phyloP scores from a whole-genome alignment of 495 filamentous ascomycete species.

The Coniosporium apollinis region DNA sequence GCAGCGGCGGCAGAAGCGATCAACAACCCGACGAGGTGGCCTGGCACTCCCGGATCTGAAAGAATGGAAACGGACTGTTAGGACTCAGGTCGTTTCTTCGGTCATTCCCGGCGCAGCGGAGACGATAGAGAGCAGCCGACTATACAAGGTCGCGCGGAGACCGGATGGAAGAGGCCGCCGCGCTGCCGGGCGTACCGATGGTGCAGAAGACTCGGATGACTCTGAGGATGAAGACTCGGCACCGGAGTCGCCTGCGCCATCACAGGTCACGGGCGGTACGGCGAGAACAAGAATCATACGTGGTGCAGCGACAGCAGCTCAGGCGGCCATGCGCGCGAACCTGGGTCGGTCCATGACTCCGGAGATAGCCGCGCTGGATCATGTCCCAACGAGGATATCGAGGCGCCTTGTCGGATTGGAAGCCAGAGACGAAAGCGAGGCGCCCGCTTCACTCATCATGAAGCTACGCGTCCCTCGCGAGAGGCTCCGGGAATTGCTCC shows the following conservation, averaged over 20 bases:
- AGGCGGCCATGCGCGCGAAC: constrained; percentile 53
- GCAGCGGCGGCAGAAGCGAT: constrained; percentile 84
- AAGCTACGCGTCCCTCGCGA: constrained; percentile 54
- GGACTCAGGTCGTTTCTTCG: constrained; percentile 77
- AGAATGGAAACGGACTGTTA: constrained; percentile 79
- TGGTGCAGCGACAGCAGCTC: constrained; percentile 67
- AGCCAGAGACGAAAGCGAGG: constrained; percentile 54
- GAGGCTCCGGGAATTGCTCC: constrained; percentile 40
- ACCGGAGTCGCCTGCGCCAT: constrained; percentile 62
- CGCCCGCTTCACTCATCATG: constrained; percentile 44
- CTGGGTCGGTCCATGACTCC: constrained; percentile 80
- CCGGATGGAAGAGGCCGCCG: constrained; percentile 39
- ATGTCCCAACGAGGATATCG: constrained; percentile 54
- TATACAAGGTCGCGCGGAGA: constrained; percentile 54
- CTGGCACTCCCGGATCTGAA: constrained; percentile 93
- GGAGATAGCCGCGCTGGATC: constrained; percentile 44
- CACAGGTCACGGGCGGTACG: constrained; percentile 46
- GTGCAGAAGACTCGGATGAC: constrained; percentile 69
- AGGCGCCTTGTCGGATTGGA: constrained; percentile 41
- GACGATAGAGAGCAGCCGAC: constrained; percentile 65
- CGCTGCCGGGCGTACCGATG: constrained; percentile 35
- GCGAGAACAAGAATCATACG: constrained; percentile 76
- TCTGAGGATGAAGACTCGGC: constrained; percentile 77
- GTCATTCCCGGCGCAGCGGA: constrained; percentile 75
- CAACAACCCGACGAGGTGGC: constrained; percentile 82